Evolutionary conservation across 495 filamentous ascomycete genomes (phyloP), one percentile per base, ranked within the genome.

Genomic region (Usnea hakonensis): DNA sequence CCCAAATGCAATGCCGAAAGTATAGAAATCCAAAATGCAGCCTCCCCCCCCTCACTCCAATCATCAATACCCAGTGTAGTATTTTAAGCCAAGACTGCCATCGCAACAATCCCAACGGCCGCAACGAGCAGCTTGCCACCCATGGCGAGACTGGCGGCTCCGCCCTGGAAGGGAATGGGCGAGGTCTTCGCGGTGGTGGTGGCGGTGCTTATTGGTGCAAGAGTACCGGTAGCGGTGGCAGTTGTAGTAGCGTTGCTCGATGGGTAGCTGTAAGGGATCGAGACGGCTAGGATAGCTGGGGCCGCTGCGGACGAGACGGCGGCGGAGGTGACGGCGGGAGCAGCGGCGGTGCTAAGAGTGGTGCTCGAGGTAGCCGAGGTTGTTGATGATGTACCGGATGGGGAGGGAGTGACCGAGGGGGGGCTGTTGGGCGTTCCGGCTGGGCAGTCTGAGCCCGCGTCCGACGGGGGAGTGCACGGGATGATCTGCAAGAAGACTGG

Each of bases 401-500:
- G 1, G 1, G 41, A 14, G 11, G 23, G 14, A 16, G 14, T 30
- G 37, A 32, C 28, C 4, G 56, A 58, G 14, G 38, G 23, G n/a
- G 21, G 16, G 48, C 7, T 10, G 10, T 10, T 13, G 9, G 30
- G 57, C 8, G 44, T 32, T 1, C 28, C n/a, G 19, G 30, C 28
- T 16, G 19, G 57, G 19, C 30, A 32, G 30, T 21, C 36, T 7
- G 55, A 19, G 8, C 36, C 35, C 11, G 19, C 40, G 11, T 53
- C 59, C 5, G 48, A 26, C 26, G 59, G 59, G 23, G 19, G 37
- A 17, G 37, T 37, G 30, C 59, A 61, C 5, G 37, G 17, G 14
- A 61, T 61, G 32, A 79, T 75, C 38, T 85, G 65, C 55, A 85
- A 73, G 37, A 75, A 72, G 44, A 85, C 76, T 0, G 78, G 74